Evolutionary conservation across 305 asterid species (phyloP).

Genomic region (Solanum hybrid): DNA sequence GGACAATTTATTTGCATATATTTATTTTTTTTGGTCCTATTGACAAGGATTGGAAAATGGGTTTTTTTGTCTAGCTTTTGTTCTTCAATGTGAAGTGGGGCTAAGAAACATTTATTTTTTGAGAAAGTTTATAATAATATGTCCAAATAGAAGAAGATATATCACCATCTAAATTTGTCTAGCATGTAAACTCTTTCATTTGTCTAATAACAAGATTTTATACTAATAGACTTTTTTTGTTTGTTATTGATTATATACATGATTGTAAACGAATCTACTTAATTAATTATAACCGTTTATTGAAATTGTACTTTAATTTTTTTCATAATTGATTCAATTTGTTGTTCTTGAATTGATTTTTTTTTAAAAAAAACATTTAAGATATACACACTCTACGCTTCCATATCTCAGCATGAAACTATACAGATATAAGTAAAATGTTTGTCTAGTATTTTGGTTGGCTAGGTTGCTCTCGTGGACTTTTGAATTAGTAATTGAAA

Average conservation of each 20-base stretch:
- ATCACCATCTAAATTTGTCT: conserved; percentile 20
- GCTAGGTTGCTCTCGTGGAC: not conserved
- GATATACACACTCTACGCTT: too few species aligned
- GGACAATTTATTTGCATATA: conserved; percentile 16
- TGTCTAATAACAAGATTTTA: conserved; percentile 10
- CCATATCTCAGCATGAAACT: not conserved
- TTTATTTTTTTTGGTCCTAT: not conserved
- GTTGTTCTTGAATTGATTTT: not conserved
- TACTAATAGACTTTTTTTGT: not conserved
- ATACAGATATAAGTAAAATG: not conserved
- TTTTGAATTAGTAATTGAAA: not conserved
- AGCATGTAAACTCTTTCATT: not conserved
- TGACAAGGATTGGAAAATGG: conserved; percentile 8
- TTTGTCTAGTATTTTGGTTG: not conserved
- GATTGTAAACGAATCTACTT: not conserved
- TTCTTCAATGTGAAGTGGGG: conserved; percentile 18
- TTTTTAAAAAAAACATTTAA: too few species aligned
- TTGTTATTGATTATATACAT: not conserved
- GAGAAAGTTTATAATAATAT: not conserved
- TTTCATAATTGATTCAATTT: not conserved
- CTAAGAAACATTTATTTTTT: not conserved
- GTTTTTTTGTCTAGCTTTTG: not conserved
- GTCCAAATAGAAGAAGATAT: conserved; percentile 20
- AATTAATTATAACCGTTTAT: not conserved
- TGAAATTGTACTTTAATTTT: not conserved